A percentile compares a stretch with the other conserved stretches of the same genome.
These are phyloP conservation scores for Phytophthora colocasiae DNA, from an alignment of 352 stramenopile species.

Conservation along the genomic window DNA sequence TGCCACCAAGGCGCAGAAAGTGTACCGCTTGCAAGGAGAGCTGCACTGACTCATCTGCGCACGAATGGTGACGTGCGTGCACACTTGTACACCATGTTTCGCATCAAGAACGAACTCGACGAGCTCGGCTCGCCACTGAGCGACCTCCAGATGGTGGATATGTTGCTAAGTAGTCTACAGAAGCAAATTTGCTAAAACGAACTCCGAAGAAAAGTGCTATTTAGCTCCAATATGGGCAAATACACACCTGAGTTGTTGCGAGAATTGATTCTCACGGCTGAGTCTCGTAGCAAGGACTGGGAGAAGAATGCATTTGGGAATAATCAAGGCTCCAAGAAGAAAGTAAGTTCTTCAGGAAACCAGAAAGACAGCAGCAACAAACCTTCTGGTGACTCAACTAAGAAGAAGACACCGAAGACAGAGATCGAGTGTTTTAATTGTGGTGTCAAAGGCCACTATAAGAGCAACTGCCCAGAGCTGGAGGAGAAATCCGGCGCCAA, in stretches of 20 bases:
- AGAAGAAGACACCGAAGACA: neutral
- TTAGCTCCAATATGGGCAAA: conserved; percentile 13
- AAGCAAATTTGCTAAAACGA: too few relatives aligned
- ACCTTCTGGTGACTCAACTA: neutral
- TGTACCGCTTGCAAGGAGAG: too few relatives aligned
- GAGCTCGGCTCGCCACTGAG: too few relatives aligned
- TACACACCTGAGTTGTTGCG: neutral
- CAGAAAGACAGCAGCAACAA: too few relatives aligned
- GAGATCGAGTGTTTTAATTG: conserved; percentile 3
- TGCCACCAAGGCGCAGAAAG: too few relatives aligned
- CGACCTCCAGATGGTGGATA: too few relatives aligned
- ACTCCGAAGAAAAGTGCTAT: conserved; percentile 6
- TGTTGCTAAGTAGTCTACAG: too few relatives aligned
- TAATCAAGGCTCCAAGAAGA: conserved; percentile 3
- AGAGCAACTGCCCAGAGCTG: neutral
- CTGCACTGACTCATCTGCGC: too few relatives aligned
- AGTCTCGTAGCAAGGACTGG: neutral
- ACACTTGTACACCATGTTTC: too few relatives aligned
- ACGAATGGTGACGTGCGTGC: too few relatives aligned
- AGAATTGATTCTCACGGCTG: conserved; percentile 3
- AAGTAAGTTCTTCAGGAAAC: neutral
- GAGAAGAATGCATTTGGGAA: neutral
- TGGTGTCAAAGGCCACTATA: neutral
- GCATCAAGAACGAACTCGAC: too few relatives aligned
- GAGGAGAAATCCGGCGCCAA: neutral